A percentile compares a stretch with the other conserved stretches of the same genome.
phyloP scores from a whole-genome alignment of 2,329 filamentous ascomycete genomes.

The Alternaria angustiovoidea region DNA sequence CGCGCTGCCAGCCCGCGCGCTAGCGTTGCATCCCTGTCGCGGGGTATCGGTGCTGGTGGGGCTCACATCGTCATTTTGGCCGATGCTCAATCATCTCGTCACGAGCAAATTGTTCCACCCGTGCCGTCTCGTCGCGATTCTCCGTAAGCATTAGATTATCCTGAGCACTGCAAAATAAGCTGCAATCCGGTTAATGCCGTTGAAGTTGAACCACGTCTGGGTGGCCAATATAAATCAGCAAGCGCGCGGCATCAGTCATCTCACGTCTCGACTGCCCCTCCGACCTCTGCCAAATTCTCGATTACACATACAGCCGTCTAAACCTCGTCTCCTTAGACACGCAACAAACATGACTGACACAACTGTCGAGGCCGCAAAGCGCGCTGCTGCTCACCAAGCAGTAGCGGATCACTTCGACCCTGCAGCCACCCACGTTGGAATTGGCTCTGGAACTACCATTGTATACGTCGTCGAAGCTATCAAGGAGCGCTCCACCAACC shows the following conservation, averaged over 20 bases:
- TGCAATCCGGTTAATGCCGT: constrained; percentile 26
- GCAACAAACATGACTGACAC: constrained; percentile 41
- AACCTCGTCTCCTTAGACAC: background rate
- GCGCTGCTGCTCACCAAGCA: constrained; percentile 75
- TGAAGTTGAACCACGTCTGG: constrained; percentile 12
- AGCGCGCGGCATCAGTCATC: constrained; percentile 41
- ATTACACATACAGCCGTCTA: constrained; percentile 9
- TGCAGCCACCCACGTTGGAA: constrained; percentile 72
- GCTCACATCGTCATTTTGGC: constrained; percentile 15
- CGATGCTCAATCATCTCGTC: constrained; percentile 1
- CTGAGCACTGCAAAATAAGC: background rate
- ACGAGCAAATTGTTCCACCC: constrained; percentile 13
- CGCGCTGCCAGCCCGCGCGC: constrained; percentile 18
- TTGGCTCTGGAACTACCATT: constrained; percentile 83
- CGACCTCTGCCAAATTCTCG: constrained; percentile 23
- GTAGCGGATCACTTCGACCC: constrained; percentile 74
- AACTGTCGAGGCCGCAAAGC: constrained; percentile 74
- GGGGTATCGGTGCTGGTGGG: constrained; percentile 19
- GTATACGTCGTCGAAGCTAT: constrained; percentile 88
- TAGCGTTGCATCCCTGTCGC: constrained; percentile 19
- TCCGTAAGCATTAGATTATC: background rate
- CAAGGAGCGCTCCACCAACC: constrained; percentile 51
- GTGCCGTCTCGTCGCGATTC: background rate
- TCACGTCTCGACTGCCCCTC: constrained; percentile 26
- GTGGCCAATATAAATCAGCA: constrained; percentile 34